phyloP scores from a whole-genome alignment of 1,284 basidiomycete genomes.

The Cutaneotrichosporon sp. region DNA sequence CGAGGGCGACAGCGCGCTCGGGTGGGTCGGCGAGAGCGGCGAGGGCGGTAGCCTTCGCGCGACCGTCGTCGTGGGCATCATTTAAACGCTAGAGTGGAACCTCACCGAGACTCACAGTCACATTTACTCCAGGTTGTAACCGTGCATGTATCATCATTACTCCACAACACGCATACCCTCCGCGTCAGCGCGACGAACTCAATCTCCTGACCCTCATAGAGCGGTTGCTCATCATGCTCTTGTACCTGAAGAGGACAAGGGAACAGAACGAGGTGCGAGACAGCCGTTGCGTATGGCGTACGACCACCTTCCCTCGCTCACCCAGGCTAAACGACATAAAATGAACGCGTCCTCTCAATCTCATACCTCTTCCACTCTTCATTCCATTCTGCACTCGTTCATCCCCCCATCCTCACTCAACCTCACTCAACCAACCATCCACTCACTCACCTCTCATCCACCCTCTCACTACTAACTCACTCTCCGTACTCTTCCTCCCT shows the following conservation, averaged over 20 bases:
- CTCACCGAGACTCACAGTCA: neutral
- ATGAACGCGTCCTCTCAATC: too few species aligned
- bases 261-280: too few species aligned
- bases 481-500: too few species aligned
- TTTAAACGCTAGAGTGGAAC: constrained; percentile 52
- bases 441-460: too few species aligned
- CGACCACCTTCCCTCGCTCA: too few species aligned
- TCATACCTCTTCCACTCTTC: neutral
- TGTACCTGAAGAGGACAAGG: too few species aligned
- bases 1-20: constrained; percentile 60
- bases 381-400: neutral
- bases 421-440: too few species aligned
- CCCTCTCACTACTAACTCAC: neutral
- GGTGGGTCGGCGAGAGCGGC: constrained; percentile 45
- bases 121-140: constrained; percentile 2
- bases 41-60: constrained; percentile 67
- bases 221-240: too few species aligned
- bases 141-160: constrained; percentile 6
- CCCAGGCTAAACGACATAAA: too few species aligned
- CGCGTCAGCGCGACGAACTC: too few species aligned
- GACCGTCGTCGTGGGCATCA: constrained; percentile 69
- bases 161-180: neutral
- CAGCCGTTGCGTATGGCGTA: too few species aligned
- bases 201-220: too few species aligned
- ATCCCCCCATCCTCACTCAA: neutral